These are phyloP conservation scores for Ophiostoma ulmi DNA, from an alignment of 2,329 filamentous ascomycete species.

Conservation along the genomic window DNA sequence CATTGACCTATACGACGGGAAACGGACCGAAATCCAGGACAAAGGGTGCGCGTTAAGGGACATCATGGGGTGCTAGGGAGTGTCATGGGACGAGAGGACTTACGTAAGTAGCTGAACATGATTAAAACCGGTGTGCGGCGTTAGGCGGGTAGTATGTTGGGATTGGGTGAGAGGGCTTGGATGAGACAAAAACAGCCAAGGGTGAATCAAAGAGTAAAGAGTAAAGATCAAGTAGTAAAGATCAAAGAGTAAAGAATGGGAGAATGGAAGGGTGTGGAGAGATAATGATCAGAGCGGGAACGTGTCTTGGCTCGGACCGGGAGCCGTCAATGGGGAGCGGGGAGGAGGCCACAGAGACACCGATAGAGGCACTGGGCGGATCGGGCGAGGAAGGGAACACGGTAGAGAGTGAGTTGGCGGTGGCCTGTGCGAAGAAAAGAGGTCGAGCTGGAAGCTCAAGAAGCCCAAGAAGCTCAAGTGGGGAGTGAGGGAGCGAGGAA, in stretches of 20 bases:
- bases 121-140: not conserved
- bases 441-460: not conserved
- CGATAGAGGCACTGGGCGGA: not conserved
- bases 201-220: not conserved
- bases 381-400: not conserved
- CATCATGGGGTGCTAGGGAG: not conserved
- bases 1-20: too few species aligned
- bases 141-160: too few species aligned
- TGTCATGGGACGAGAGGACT: not conserved
- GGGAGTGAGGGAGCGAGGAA: not conserved
- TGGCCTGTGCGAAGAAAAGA: not conserved
- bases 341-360: not conserved
- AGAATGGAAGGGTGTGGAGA: not conserved
- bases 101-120: constrained; percentile 5
- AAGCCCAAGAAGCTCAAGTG: not conserved
- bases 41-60: not conserved
- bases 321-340: not conserved
- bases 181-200: not conserved
- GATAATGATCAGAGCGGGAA: not conserved
- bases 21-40: too few species aligned
- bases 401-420: not conserved
- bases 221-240: not conserved
- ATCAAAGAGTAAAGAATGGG: not conserved
- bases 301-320: constrained; percentile 4
- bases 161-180: not conserved